Evolutionary conservation across 2,329 filamentous ascomycete species (phyloP), one percentile per base, ranked within the genome.

Genomic region (Fusarium sp.): DNA sequence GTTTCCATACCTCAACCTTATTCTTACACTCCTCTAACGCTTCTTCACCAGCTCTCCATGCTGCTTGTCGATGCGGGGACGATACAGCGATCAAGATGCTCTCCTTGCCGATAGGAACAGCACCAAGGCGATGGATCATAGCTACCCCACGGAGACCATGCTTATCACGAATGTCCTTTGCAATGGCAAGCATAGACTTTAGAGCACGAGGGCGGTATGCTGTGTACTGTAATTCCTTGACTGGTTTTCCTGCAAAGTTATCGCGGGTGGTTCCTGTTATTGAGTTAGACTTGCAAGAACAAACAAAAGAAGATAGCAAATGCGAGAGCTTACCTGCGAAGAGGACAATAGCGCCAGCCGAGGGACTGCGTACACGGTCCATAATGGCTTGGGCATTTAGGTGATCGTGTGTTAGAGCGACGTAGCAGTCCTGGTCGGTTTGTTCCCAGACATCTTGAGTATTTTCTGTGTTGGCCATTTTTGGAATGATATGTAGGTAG

Each of bases 1-100:
- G 84, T 82, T 98, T 98, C 95, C 95, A 98, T 43, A 99, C 90
- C 83, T 99, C 96, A n/a, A 93, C 93, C 70, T 86, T 89, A 58
- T 87, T 88, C 83, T 98, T 99, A 76, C 93, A 93, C 77, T 88
- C 83, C 82, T 98, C 95, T 62, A 98, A 82, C 34, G 94, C 92
- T 81, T 97, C 93, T 82, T 98, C 95, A 0, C 93, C 95, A 0
- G 92, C 95, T 73, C 84, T 82, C 95, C 95, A 99, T 7, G 93
- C 94, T 16, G 91, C 92, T 73, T 91, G 88, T 10, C 96, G 85
- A 81, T 98, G 96, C 37, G 92, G 89, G 28, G 93, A 87, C 44
- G 92, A 94, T 6, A 98, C 92, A 2, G 93, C 92, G 74, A 98
- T 94, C 58, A 97, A 82, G 65, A 99, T 95, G 77, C 93, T 97